phyloP scores from a whole-genome alignment of 192 early-diverging fungal genomes.

The Dissophora globulifera region DNA sequence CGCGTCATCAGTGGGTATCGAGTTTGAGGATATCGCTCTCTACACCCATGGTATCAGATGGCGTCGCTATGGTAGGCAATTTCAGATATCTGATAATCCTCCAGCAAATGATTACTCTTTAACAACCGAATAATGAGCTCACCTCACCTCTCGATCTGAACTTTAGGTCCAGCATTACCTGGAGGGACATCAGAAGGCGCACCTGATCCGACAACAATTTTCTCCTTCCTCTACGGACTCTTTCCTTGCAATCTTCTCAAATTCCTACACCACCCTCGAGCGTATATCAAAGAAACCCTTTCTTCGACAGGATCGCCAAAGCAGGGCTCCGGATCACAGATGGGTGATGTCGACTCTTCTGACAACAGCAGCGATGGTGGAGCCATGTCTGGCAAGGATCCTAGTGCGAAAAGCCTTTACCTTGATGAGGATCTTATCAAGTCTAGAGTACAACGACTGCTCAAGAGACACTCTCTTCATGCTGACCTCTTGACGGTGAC shows the following conservation, averaged over 20 bases:
- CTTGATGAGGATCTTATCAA: constrained; percentile 49
- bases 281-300: constrained; percentile 39
- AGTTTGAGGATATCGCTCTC: constrained; percentile 38
- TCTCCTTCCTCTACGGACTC: constrained; percentile 67
- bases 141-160: too few relatives aligned
- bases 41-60: constrained; percentile 37
- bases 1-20: background rate
- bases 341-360: constrained; percentile 4
- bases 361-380: background rate
- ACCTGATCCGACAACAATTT: constrained; percentile 64
- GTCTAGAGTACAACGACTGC: constrained; percentile 46
- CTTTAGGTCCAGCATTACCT: constrained; percentile 25
- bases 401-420: background rate
- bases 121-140: too few relatives aligned
- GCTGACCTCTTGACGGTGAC: constrained; percentile 59
- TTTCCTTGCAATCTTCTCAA: constrained; percentile 65
- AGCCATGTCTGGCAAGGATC: constrained; percentile 19
- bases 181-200: constrained; percentile 55
- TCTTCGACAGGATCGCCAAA: constrained; percentile 33
- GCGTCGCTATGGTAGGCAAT: constrained; percentile 48
- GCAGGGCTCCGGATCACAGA: constrained; percentile 13
- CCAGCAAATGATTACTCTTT: too few relatives aligned
- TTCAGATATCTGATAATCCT: background rate
- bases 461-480: constrained; percentile 65
- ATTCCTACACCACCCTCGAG: constrained; percentile 58